phyloP scores from a whole-genome alignment of 768 basidiomycete genomes.

The Boletellus ananas region DNA sequence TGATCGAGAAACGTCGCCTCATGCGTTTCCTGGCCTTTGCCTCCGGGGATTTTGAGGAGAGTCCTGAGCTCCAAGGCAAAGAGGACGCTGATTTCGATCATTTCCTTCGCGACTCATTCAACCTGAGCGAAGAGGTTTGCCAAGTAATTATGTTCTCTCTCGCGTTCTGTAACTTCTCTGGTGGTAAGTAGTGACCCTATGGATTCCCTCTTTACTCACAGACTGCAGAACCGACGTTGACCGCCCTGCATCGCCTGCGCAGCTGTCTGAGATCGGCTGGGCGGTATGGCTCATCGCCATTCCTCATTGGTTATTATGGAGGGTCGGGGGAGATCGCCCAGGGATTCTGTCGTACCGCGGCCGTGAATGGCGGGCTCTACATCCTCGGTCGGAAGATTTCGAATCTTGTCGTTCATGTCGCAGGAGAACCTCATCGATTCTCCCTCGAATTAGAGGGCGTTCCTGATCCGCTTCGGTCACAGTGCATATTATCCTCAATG shows the following conservation, averaged over 20 bases:
- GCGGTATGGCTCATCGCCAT: slow-evolving; percentile 83
- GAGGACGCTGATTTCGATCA: slow-evolving; percentile 53
- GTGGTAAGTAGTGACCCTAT: slow-evolving; percentile 42
- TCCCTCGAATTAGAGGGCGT: slow-evolving; percentile 55
- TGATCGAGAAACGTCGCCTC: slow-evolving; percentile 83
- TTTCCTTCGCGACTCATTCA: slow-evolving; percentile 64
- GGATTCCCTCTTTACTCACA: slow-evolving; percentile 3
- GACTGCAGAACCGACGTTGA: slow-evolving; percentile 57
- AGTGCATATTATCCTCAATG: slow-evolving; percentile 51
- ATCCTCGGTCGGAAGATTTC: slow-evolving; percentile 52
- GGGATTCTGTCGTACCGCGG: slow-evolving; percentile 84
- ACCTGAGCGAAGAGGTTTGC: slow-evolving; percentile 53
- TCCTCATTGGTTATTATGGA: slow-evolving; percentile 93
- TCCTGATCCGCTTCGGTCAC: slow-evolving; percentile 52
- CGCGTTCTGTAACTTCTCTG: slow-evolving; percentile 58
- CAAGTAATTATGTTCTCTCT: slow-evolving; percentile 72
- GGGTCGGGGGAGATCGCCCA: slow-evolving; percentile 90
- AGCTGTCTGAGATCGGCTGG: slow-evolving; percentile 76
- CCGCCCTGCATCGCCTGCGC: slow-evolving; percentile 66
- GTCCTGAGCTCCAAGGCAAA: slow-evolving; percentile 54
- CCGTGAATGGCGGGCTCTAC: slow-evolving; percentile 74
- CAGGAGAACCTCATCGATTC: slow-evolving; percentile 29
- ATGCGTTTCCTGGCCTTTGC: slow-evolving; percentile 92
- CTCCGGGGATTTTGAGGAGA: slow-evolving; percentile 66
- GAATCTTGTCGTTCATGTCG: slow-evolving; percentile 30